These are phyloP conservation scores for Jaapia argillacea DNA, from an alignment of 768 basidiomycete species.

Conservation along the genomic window DNA sequence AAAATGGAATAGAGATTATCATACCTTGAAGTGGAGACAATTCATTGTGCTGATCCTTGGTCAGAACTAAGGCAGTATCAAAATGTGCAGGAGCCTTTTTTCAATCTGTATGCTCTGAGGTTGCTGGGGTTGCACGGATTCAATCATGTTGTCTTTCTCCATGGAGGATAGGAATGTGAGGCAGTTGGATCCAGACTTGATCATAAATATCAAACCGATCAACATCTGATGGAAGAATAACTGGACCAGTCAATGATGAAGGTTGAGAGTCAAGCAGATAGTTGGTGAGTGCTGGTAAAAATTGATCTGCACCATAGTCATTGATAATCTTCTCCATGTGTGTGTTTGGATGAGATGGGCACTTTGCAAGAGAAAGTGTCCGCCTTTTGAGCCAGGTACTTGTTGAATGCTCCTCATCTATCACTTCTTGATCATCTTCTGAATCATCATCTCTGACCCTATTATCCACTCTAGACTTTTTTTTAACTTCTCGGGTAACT, in stretches of 20 bases:
- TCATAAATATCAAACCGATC: constrained; percentile 1
- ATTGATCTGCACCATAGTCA: not conserved
- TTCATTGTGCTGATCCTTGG: not conserved
- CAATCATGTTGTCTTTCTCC: not conserved
- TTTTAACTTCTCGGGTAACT: not conserved
- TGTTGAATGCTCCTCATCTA: not conserved
- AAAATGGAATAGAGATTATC: not conserved
- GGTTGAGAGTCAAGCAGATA: not conserved
- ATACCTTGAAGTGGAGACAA: not conserved
- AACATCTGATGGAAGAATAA: not conserved
- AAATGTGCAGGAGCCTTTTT: not conserved
- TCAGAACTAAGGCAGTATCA: not conserved
- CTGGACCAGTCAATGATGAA: not conserved
- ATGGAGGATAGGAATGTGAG: not conserved
- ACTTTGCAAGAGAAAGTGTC: not conserved
- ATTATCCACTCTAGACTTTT: no score
- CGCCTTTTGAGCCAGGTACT: not conserved
- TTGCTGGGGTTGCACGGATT: not conserved
- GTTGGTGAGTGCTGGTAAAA: not conserved
- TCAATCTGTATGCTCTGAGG: not conserved
- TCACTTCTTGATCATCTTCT: not conserved
- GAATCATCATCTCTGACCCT: not conserved
- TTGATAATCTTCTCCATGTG: not conserved
- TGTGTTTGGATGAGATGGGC: not conserved
- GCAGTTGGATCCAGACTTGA: not conserved